phyloP scores from a whole-genome alignment of 2,329 filamentous ascomycete genomes.

The Scytalidium lignicola region DNA sequence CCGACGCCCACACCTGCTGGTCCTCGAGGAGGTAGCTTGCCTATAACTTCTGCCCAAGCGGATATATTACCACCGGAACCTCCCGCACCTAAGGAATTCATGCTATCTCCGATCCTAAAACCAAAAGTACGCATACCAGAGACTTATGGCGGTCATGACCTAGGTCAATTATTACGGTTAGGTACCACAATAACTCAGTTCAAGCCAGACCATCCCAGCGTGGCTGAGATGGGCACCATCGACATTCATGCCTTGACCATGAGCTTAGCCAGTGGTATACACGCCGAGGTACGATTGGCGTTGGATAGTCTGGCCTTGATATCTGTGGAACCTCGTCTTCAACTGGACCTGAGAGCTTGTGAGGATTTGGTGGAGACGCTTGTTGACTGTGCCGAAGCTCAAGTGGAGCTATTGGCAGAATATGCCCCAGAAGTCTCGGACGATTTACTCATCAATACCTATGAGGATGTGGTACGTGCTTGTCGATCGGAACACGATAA shows the following conservation, averaged over 20 bases:
- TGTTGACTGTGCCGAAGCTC: slow-evolving; percentile 85
- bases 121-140: slow-evolving; percentile 50
- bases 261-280: slow-evolving; percentile 84
- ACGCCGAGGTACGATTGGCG: slow-evolving; percentile 83
- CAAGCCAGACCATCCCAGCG: slow-evolving; percentile 69
- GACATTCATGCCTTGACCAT: slow-evolving; percentile 87
- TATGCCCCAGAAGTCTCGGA: slow-evolving; percentile 82
- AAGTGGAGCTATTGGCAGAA: slow-evolving; percentile 78
- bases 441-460: slow-evolving; percentile 74
- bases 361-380: slow-evolving; percentile 86
- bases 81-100: slow-evolving; percentile 15
- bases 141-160: slow-evolving; percentile 67
- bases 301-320: slow-evolving; percentile 71
- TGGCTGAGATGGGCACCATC: slow-evolving; percentile 77
- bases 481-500: slow-evolving; percentile 68
- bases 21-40: slow-evolving; percentile 18
- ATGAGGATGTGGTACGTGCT: slow-evolving; percentile 82
- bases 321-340: slow-evolving; percentile 57
- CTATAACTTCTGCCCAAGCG: slow-evolving; percentile 21
- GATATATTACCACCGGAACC: slow-evolving; percentile 7
- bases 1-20: slow-evolving; percentile 40
- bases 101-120: slow-evolving; percentile 37
- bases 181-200: slow-evolving; percentile 54
- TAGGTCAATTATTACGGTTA: slow-evolving; percentile 58
- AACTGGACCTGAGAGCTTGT: slow-evolving; percentile 65